Percentiles rank a stretch among this genome's conserved stretches.
phyloP scores from a whole-genome alignment of 2,329 filamentous ascomycete genomes.

The Aspergillus sp. region DNA sequence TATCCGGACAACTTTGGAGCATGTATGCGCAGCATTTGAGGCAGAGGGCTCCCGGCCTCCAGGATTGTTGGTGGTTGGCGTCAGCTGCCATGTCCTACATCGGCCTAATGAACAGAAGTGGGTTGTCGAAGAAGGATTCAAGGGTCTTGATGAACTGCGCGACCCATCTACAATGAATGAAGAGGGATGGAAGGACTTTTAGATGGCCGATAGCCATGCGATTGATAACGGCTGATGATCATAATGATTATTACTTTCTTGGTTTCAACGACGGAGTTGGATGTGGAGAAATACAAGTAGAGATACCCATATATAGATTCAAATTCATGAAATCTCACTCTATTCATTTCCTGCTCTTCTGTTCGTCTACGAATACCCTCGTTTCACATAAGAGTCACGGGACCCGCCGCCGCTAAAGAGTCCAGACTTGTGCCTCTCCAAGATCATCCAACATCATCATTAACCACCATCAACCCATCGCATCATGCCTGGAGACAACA shows the following conservation, averaged over 20 bases:
- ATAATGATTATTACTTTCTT: neutral
- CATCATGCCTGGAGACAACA: slow-evolving; percentile 27
- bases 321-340: neutral
- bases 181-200: slow-evolving; percentile 7
- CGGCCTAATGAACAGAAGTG: slow-evolving; percentile 58
- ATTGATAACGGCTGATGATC: slow-evolving; percentile 3
- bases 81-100: slow-evolving; percentile 72
- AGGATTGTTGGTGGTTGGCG: slow-evolving; percentile 77
- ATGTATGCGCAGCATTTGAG: slow-evolving; percentile 76
- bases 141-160: slow-evolving; percentile 56
- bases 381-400: slow-evolving; percentile 5
- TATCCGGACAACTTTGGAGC: slow-evolving; percentile 74
- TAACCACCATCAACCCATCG: slow-evolving; percentile 1
- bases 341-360: neutral
- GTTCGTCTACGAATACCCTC: neutral
- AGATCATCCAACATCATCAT: slow-evolving; percentile 2
- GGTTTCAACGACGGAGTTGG: slow-evolving; percentile 3
- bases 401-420: neutral
- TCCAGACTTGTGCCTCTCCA: neutral
- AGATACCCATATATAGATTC: slow-evolving; percentile 9
- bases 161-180: slow-evolving; percentile 11
- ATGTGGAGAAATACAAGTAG: slow-evolving; percentile 1
- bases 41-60: slow-evolving; percentile 84
- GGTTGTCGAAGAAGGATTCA: slow-evolving; percentile 82
- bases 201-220: slow-evolving; percentile 4